Evolutionary conservation across 2,329 filamentous ascomycete genomes (phyloP).

Genomic region (Alternaria metachromatica): DNA sequence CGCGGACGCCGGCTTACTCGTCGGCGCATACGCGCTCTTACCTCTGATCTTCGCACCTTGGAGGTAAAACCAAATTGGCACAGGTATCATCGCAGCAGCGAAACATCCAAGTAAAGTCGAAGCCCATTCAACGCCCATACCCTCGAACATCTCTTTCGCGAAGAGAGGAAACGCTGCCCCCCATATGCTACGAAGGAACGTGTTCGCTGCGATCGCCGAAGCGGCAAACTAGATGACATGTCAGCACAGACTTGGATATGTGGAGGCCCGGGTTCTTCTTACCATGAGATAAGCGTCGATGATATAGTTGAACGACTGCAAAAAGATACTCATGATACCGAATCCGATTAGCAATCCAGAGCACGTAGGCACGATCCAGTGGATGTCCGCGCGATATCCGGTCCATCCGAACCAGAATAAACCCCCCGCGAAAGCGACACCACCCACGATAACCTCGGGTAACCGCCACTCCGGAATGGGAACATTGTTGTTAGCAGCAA

Average conservation of each 20-base stretch:
- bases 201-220: conserved; percentile 63
- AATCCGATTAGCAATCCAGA: conserved; percentile 63
- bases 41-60: conserved; percentile 53
- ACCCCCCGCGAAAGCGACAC: conserved; percentile 51
- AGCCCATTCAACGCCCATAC: conserved; percentile 59
- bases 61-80: conserved; percentile 55
- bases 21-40: conserved; percentile 53
- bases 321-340: conserved; percentile 64
- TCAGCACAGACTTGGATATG: conserved; percentile 10
- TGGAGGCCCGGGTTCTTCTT: not conserved
- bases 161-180: conserved; percentile 63
- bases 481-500: conserved; percentile 56
- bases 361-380: conserved; percentile 51
- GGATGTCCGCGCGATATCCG: conserved; percentile 53
- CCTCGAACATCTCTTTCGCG: conserved; percentile 62
- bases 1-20: conserved; percentile 22
- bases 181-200: conserved; percentile 59
- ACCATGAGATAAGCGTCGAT: conserved; percentile 65
- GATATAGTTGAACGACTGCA: conserved; percentile 66
- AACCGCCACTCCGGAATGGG: conserved; percentile 65
- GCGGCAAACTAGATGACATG: conserved; percentile 53
- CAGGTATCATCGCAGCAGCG: conserved; percentile 53
- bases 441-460: conserved; percentile 61
- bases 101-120: conserved; percentile 54
- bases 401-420: conserved; percentile 52